Base-by-base conservation (phyloP, 805 yeast species). In the Pichia californica region DNA sequence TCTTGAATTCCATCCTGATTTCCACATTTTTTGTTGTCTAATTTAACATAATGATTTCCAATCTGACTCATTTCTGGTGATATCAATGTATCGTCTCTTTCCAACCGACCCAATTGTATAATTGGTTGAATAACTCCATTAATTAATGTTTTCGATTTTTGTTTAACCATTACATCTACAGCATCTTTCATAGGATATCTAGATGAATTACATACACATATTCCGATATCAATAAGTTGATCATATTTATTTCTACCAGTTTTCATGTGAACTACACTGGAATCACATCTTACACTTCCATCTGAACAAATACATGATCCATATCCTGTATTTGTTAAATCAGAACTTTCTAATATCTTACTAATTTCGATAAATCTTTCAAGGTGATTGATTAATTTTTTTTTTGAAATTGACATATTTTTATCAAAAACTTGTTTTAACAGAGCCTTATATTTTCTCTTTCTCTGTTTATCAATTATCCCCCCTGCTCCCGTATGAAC, bases 281-380 rank as follows among this genome's bases (percentile, higher is more conserved):
- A 38, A 27, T 38, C 41, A 30, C 41, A 38, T 14, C 30, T 23
- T 5, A 38, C 36, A 31, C 36, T 38, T 15, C 41, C 41, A 27
- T 38, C 41, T 18, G 15, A 26, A 18, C 41, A 38, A 5, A 38
- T 14, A 25, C 31, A 23, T 7, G 41, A 38, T 27, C 41, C 41
- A 20, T 23, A 38, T 26, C 41, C 41, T 14, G 41, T 38, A 20
- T 38, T 38, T 3, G 41, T 38, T 9, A 38, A 16, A n/a, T 20
- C 36, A 8, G 41, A 31, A 15, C 18, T 25, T 19, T 38, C 41
- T 18, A 38, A 19, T 13, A 31, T n/a, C n/a, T 27, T 31, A 11
- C 36, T 31, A 5, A 38, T 30, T 23, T 23, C 19, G 7, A 31
- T 16, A 32, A 38, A 38, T 23, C 25, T 15, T 10, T 38, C 23